Percentiles rank a stretch among this genome's conserved stretches.
These are phyloP conservation scores for Phytophthora macrochlamydospora DNA, from an alignment of 352 stramenopile species.

Conservation along the genomic window DNA sequence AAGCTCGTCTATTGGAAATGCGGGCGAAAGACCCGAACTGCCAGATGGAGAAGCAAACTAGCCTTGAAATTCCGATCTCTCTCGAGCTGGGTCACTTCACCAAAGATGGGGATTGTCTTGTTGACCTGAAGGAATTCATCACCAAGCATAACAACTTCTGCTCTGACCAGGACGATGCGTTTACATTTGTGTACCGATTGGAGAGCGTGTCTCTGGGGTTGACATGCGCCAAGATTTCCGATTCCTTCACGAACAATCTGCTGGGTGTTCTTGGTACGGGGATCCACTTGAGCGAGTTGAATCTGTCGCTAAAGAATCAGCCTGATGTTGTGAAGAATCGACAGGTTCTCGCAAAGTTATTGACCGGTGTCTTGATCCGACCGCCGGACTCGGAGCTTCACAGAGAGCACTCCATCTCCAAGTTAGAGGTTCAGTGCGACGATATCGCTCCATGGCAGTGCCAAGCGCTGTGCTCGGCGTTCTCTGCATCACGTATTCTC, in stretches of 20 bases:
- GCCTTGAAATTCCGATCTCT: constrained; percentile 17
- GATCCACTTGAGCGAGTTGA: constrained; percentile 7
- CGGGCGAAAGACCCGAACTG: not conserved
- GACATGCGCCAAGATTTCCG: not conserved
- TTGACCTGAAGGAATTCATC: constrained; percentile 6
- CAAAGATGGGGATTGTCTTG: constrained; percentile 10
- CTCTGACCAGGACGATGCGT: not conserved
- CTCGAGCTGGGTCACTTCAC: constrained; percentile 10
- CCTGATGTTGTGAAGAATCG: not conserved
- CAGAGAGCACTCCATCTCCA: constrained; percentile 1
- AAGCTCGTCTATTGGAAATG: constrained; percentile 13
- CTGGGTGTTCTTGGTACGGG: constrained; percentile 7
- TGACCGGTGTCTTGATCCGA: constrained; percentile 14
- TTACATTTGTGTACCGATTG: constrained; percentile 8
- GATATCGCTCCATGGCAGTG: constrained; percentile 12
- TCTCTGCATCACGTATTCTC: constrained; percentile 2
- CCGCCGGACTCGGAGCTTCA: constrained; percentile 2
- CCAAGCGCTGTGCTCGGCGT: constrained; percentile 15
- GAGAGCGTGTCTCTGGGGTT: constrained; percentile 2
- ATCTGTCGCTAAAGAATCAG: constrained; percentile 3
- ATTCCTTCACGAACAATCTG: constrained; percentile 8
- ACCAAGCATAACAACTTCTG: not conserved
- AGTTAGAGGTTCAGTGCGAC: constrained; percentile 10
- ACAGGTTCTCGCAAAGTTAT: constrained; percentile 10
- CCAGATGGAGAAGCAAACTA: not conserved